Evolutionary conservation across 352 stramenopile genomes (phyloP).

Genomic region (Globisporangium mamillatum): DNA sequence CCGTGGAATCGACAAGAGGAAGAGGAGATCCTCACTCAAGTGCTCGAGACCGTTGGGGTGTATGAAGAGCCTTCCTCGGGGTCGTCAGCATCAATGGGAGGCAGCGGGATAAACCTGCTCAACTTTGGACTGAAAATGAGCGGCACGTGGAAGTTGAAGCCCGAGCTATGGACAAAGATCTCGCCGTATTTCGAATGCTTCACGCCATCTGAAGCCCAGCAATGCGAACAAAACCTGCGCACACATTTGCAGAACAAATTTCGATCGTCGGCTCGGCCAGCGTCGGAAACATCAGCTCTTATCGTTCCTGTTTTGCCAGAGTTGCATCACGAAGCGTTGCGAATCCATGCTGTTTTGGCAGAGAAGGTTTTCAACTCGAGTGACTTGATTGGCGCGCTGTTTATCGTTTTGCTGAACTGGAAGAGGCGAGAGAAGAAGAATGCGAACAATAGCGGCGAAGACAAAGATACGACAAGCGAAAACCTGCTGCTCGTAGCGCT

Average conservation of each 20-base stretch:
- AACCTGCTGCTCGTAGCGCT: slow-evolving; percentile 55
- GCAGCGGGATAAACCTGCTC: slow-evolving; percentile 23
- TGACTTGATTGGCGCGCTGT: slow-evolving; percentile 38
- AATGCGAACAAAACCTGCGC: slow-evolving; percentile 73
- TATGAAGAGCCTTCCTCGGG: slow-evolving; percentile 44
- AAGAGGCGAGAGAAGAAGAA: slow-evolving; percentile 14
- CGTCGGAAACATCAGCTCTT: slow-evolving; percentile 6
- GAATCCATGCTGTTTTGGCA: slow-evolving; percentile 33
- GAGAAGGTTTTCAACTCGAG: slow-evolving; percentile 52
- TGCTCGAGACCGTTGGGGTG: slow-evolving; percentile 56
- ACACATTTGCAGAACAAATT: slow-evolving; percentile 19
- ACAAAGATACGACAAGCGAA: slow-evolving; percentile 29
- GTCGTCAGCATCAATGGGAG: slow-evolving; percentile 1
- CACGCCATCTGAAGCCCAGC: slow-evolving; percentile 64
- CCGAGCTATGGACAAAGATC: slow-evolving; percentile 48
- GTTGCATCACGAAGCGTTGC: slow-evolving; percentile 10
- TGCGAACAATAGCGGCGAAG: not conserved
- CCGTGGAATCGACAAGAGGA: slow-evolving; percentile 64
- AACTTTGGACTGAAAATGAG: slow-evolving; percentile 72
- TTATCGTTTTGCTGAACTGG: slow-evolving; percentile 44
- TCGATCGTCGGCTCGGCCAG: not conserved
- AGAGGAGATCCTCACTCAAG: slow-evolving; percentile 72
- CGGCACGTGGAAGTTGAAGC: slow-evolving; percentile 59
- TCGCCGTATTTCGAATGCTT: slow-evolving; percentile 78
- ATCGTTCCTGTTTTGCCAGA: slow-evolving; percentile 34